Evolutionary conservation across 2,329 filamentous ascomycete species (phyloP), one percentile per base, ranked within the genome.

Genomic region (Nannizziopsis barbatae): DNA sequence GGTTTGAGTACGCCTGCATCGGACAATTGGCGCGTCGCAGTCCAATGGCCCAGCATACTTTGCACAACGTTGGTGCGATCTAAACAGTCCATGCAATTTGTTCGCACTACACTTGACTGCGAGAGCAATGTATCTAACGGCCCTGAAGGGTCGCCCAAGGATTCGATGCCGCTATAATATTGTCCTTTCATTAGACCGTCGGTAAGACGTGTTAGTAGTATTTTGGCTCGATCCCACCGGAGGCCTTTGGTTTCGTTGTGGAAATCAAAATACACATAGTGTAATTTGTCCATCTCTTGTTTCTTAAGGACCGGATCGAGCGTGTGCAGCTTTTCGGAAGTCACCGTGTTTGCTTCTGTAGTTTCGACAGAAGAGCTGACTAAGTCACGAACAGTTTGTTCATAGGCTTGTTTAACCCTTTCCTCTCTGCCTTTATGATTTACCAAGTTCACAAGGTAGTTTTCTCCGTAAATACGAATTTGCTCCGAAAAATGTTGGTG

Each of bases 41-140:
- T 85, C 77, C 82, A 89, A 45, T 90, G 83, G 8, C 86, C 92
- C 50, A 98, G 79, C 84, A 96, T 95, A 65, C 87, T 94, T 69
- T 98, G 92, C 2, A 98, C 87, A 5, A 98, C 89, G 59, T 98
- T 98, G 46, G 92, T 98, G 46, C 92, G 84, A 67, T 98, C 92
- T 11, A 98, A 77, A 57, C 93, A 98, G 68, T 98, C 92, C 92
- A 98, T 98, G 71, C 92, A 98, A 66, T 98, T 98, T 35, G 92
- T 95, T 47, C 92, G 83, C 55, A 98, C 89, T 12, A 96, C 89
- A 52, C 86, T 88, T 1, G 81, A 86, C 72, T 98, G 92, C 55
- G 79, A 75, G 53, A 79, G 82, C 54, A 88, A 81, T 31, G 87
- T 79, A 58, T 96, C 90, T 10, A 95, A 75, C 14, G 78, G 79